Evolutionary conservation across 768 basidiomycete genomes (phyloP), one percentile per base, ranked within the genome.

Genomic region (Russula abietina): DNA sequence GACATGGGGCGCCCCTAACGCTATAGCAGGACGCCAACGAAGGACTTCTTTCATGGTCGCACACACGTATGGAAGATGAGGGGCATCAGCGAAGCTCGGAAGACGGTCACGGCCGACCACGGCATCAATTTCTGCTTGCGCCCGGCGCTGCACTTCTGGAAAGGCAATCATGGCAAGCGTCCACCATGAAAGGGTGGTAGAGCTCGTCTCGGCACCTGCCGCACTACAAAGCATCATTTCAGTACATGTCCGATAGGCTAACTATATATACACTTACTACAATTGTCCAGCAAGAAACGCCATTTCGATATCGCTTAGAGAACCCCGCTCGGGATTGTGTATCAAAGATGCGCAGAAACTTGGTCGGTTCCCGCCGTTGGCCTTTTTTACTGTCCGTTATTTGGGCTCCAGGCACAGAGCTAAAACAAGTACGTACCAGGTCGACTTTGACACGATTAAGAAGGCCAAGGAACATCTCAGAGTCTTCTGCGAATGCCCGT

Each of bases 1-100:
- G 54, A 2, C 24, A 28, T 54, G 60, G 14, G 59, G 41, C 8
- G 55, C 1, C 11, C 45, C 36, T 8, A 59, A 19, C 16, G 50
- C 39, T 0, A 58, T 17, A 3, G 32, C 22, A 19, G 52, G 54
- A 6, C 53, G 48, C 51, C 60, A 62, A 12, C 65, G 61, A 30
- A 65, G 46, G 0, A 56, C 9, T 26, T 70, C 69, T 33, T 51
- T 62, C n/a, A 69, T 56, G 3, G 68, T 56, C 2, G 69, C 69
- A 1, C 22, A 14, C 14, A 70, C 38, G 45, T 68, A 69, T 0
- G 69, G 69, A 3, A 70, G 67, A 6, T 22, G 8, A 1, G 49
- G 22, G 8, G 50, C 9, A 28, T 71, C 69, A 0, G 55, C 36
- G 50, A 67, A 64, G 8, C 55, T 61, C 8, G 69, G 70, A 11